phyloP scores from a whole-genome alignment of 1,284 basidiomycete species.

The Flammula alnicola region DNA sequence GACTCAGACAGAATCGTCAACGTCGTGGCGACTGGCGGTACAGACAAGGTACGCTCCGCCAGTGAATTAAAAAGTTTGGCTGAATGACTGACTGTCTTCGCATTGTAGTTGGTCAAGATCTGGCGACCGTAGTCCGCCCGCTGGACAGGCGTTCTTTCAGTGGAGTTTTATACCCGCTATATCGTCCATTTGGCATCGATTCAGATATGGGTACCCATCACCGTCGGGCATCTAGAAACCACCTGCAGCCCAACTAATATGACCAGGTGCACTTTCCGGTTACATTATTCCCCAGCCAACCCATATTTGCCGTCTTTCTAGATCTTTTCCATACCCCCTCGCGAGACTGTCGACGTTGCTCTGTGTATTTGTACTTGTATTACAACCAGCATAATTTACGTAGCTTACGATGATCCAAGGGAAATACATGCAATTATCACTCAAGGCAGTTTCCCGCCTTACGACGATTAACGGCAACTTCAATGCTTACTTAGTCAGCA shows the following conservation, averaged over 20 bases:
- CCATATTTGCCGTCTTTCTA: not conserved
- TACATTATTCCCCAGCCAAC: not conserved
- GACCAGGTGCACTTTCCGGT: not conserved
- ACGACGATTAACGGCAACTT: too few species aligned
- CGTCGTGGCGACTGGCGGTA: slow-evolving; percentile 81
- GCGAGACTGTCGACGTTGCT: slow-evolving; percentile 15
- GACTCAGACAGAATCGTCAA: slow-evolving; percentile 66
- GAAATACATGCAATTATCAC: slow-evolving; percentile 11
- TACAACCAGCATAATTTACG: slow-evolving; percentile 24
- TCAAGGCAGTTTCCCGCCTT: not conserved
- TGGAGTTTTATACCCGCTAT: slow-evolving; percentile 3
- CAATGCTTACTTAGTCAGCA: too few species aligned
- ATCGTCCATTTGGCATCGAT: not conserved
- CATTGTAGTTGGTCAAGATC: slow-evolving; percentile 57
- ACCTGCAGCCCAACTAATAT: slow-evolving; percentile 2
- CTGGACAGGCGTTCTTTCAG: not conserved
- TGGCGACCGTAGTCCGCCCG: slow-evolving; percentile 52
- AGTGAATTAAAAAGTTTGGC: not conserved
- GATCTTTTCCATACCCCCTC: slow-evolving; percentile 1
- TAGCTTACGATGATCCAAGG: slow-evolving; percentile 16
- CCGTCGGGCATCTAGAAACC: not conserved
- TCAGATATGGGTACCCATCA: not conserved
- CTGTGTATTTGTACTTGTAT: slow-evolving; percentile 26
- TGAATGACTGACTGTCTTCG: not conserved
- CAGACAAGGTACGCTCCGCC: slow-evolving; percentile 48